Base-by-base conservation (phyloP, 176 grass and related monocot genomes). In the Carex scoparia region DNA sequence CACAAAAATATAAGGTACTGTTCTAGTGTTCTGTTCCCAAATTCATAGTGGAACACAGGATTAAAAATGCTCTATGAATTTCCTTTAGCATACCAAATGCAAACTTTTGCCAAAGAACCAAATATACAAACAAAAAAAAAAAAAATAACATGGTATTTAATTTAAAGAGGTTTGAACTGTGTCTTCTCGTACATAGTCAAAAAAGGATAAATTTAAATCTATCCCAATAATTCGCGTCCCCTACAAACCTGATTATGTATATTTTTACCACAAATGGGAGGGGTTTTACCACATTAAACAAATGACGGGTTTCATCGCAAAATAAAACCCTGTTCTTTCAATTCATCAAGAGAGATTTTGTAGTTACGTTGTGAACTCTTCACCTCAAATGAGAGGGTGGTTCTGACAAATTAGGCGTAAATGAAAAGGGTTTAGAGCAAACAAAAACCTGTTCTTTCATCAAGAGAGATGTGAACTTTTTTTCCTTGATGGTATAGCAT, bases 401-500 rank as follows among this genome's bases (percentile, higher is more conserved):
- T 54, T 18, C 54, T 68, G 13, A 37, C 12, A 51, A 54, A 70
- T 80, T 60, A 4, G 30, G 66, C 56, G 23, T 23, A 72, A 56
- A 84, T 65, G 60, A 35, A 44, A 70, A 57, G 48, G 16, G n/a
- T 33, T 10, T 65, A 13, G 7, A 12, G 31, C 11, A 65, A 16
- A 14, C 5, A 57, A 53, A 33, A 19, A 94, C 94, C 92, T 85
- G 92, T 97, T 30, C 94, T 80, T 85, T 91, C 46, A 80, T 97
- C 89, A 65, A 97, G 94, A 81, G 94, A 84, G 87, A 97, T 90
- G 87, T 87, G 94, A 23, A 97, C 90, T 1, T 79, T 77, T 80
- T 71, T 91, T 7, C 94, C 94, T 62, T 74, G 89, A 37, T 91
- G 84, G 84, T 92, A 92, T 84, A 97, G 90, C 81, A 87, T 86